Evolutionary conservation across 2,329 filamentous ascomycete species (phyloP).

Genomic region (Rutstroemia sydowiana): DNA sequence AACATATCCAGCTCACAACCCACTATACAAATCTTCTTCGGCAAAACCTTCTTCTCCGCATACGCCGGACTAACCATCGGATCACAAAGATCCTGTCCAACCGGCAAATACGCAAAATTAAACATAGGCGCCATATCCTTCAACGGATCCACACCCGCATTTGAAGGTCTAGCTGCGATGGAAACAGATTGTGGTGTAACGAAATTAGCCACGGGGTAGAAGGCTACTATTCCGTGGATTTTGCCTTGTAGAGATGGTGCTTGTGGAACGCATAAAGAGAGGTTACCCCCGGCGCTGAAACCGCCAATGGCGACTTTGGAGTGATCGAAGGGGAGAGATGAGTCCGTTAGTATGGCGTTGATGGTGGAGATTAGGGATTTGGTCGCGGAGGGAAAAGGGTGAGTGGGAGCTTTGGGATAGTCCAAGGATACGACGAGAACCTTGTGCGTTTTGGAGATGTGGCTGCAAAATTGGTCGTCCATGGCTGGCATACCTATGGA

Average conservation of each 20-base stretch:
- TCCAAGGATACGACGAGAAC: conserved; percentile 41
- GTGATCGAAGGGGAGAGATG: conserved; percentile 38
- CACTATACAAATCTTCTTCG: conserved; percentile 15
- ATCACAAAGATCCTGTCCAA: conserved; percentile 15
- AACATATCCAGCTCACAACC: conserved; percentile 22
- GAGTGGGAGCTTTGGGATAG: conserved; percentile 41
- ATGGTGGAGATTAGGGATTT: conserved; percentile 40
- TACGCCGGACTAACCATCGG: conserved; percentile 15
- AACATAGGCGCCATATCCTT: conserved; percentile 10
- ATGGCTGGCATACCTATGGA: conserved; percentile 35
- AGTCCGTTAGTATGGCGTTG: conserved; percentile 36
- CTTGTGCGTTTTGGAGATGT: conserved; percentile 34
- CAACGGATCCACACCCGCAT: conserved; percentile 14
- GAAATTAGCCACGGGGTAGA: conserved; percentile 39
- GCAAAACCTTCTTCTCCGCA: conserved; percentile 14
- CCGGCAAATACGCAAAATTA: conserved; percentile 16
- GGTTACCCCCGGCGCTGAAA: conserved; percentile 44
- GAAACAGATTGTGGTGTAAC: conserved; percentile 27
- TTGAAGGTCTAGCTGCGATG: conserved; percentile 20
- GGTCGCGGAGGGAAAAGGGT: conserved; percentile 37
- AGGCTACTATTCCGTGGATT: conserved; percentile 33
- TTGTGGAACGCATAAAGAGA: conserved; percentile 37
- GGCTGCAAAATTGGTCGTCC: conserved; percentile 39
- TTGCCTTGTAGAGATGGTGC: conserved; percentile 26
- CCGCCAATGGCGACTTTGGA: conserved; percentile 37